Conservation (phyloP, 257 asterid species). For the Solanum medicagineum region DNA sequence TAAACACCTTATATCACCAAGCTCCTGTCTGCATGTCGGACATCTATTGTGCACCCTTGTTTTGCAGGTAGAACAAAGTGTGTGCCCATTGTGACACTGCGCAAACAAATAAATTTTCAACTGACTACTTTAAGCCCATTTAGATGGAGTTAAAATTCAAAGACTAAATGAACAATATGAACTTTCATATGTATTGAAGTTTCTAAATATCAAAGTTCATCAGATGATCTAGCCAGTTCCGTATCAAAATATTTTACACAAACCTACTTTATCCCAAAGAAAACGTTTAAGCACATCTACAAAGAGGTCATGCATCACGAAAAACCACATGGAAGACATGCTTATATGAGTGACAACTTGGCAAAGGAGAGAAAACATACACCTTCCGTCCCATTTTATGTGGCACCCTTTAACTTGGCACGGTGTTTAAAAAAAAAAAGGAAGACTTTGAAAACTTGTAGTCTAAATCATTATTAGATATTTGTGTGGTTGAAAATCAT, state of each 20-base stretch:
- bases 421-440: no score
- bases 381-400: no score
- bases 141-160: neutral
- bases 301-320: neutral
- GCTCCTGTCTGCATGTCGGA: constrained; percentile 92
- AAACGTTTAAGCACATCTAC: neutral
- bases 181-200: neutral
- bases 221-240: neutral
- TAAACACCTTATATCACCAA: constrained; percentile 80
- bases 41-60: constrained; percentile 73
- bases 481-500: no score
- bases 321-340: neutral
- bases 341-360: neutral
- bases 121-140: neutral
- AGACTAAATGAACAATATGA: neutral
- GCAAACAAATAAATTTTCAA: constrained; percentile 3
- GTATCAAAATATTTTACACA: neutral
- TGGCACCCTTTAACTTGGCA: no score
- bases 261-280: neutral
- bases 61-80: constrained; percentile 84
- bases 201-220: neutral
- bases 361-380: neutral
- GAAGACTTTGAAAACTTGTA: no score
- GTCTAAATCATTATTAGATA: no score
- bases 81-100: constrained; percentile 87